Percentiles rank a stretch among this genome's conserved stretches.
phyloP scores from a whole-genome alignment of 2,329 filamentous ascomycete genomes.

The Xylaria sp. region DNA sequence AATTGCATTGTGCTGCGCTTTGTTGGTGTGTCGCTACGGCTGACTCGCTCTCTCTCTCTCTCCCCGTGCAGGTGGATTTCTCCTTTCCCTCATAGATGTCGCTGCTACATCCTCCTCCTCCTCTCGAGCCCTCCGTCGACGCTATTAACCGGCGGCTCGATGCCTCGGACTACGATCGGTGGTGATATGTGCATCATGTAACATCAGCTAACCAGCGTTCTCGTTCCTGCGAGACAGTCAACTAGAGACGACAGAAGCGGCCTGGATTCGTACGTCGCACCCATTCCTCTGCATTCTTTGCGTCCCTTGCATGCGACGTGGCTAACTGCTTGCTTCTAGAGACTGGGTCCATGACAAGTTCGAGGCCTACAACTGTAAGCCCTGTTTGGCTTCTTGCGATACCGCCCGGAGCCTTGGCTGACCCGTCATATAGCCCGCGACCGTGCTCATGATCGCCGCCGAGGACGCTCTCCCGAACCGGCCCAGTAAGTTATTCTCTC shows the following conservation, averaged over 20 bases:
- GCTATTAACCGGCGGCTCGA: conserved; percentile 33
- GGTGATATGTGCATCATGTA: conserved; percentile 37
- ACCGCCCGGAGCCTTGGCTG: conserved; percentile 4
- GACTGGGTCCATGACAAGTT: conserved; percentile 95
- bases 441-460: conserved; percentile 23
- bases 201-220: conserved; percentile 48
- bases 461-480: conserved; percentile 40
- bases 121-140: conserved; percentile 28
- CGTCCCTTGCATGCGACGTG: background rate
- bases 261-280: conserved; percentile 59
- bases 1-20: conserved; percentile 23
- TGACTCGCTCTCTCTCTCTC: conserved; percentile 16
- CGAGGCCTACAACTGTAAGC: conserved; percentile 61
- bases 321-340: conserved; percentile 41
- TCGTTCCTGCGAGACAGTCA: conserved; percentile 35
- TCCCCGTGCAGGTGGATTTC: conserved; percentile 30
- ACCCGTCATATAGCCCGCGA: conserved; percentile 21
- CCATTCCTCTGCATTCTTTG: background rate
- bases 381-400: conserved; percentile 1
- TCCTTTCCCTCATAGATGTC: conserved; percentile 31
- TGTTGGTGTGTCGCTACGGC: background rate
- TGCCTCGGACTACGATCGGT: conserved; percentile 34
- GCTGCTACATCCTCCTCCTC: conserved; percentile 22
- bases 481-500: conserved; percentile 14
- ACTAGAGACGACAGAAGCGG: conserved; percentile 59